Base-by-base conservation (phyloP, 2,329 filamentous ascomycete genomes). In the Ascochyta rabiei region DNA sequence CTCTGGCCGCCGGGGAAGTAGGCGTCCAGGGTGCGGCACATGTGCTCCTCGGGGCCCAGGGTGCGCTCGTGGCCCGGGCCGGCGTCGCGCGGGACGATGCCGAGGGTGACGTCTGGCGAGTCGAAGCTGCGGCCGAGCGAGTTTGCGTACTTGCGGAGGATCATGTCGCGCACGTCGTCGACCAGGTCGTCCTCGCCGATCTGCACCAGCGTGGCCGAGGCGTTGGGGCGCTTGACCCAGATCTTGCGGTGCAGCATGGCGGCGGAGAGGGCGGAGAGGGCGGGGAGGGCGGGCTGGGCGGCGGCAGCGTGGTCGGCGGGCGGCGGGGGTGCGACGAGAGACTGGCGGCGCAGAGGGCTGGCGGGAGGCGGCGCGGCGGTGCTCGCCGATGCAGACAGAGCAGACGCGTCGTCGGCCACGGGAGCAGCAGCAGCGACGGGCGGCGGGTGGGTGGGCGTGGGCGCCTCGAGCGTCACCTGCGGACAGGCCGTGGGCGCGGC, bases 61-160 rank as follows among this genome's bases (percentile, higher is more conserved):
- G 84, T 76, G 40, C 92, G 86, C 69, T 93, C 91, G 35, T 77
- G 71, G 70, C 79, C 58, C 24, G 68, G 69, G 79, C 61, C 59
- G 21, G 72, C 72, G 34, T 91, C 88, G 51, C 91, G 84, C n/a
- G 89, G 85, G 15, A 83, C 74, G 63, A 98, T 89, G 60, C 89
- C 87, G 60, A 98, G 81, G 10, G 85, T 87, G 53, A 99, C 84
- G 74, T 99, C 95, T 12, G 95, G 95, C 10, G 95, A 84, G 77
- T 99, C 95, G 75, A 93, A 97, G 47, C 84, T 89, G 65, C 87
- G 87, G 45, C 93, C 93, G 23, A 99, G 82, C 13, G 92, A 96
- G 76, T 99, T 98, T 66, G 87, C 86, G 75, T 98, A 99, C 79
- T 98, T 98, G 69, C 86, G 87, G 65, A 98, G 80, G 53, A 98